A percentile compares a stretch with the other conserved stretches of the same genome.
phyloP scores from a whole-genome alignment of 768 basidiomycete species.

The Mycena leptocephala region DNA sequence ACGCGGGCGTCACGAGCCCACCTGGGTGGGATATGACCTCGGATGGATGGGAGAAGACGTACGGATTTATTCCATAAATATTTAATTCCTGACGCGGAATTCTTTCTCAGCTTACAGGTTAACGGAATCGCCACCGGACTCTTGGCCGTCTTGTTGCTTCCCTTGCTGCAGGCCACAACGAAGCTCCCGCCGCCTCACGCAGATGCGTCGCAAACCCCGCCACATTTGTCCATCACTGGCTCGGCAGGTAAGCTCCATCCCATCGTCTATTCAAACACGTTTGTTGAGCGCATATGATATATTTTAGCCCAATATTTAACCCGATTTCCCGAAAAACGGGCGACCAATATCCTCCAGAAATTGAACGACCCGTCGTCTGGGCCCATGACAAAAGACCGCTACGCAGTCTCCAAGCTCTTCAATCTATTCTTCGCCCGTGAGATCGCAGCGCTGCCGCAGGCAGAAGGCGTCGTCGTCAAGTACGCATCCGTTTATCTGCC shows the following conservation, averaged over 20 bases:
- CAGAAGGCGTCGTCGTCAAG: conserved; percentile 27
- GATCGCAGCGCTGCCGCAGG: conserved; percentile 4
- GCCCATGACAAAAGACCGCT: background rate
- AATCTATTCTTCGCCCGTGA: conserved; percentile 14
- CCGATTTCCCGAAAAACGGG: background rate
- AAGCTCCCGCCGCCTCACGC: conserved; percentile 5
- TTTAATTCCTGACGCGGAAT: background rate
- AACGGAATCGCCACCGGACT: conserved; percentile 28
- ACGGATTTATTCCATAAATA: conserved; percentile 9
- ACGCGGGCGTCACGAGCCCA: conserved; percentile 38
- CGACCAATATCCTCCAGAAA: conserved; percentile 3
- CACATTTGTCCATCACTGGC: conserved; percentile 30
- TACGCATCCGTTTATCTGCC: background rate
- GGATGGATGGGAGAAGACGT: conserved; percentile 55
- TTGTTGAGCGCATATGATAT: background rate
- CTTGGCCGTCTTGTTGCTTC: conserved; percentile 23
- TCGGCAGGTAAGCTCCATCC: background rate
- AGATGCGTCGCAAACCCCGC: background rate
- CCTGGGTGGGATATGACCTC: conserved; percentile 33
- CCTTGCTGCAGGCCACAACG: conserved; percentile 17
- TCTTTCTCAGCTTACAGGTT: conserved; percentile 17
- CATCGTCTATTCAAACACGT: background rate
- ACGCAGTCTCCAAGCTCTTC: conserved; percentile 14
- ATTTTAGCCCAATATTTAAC: background rate
- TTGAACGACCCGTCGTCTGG: conserved; percentile 11